These are phyloP conservation scores for Kingdonia uniflora DNA, from an alignment of 164 flowering plant species.

Conservation along the genomic window DNA sequence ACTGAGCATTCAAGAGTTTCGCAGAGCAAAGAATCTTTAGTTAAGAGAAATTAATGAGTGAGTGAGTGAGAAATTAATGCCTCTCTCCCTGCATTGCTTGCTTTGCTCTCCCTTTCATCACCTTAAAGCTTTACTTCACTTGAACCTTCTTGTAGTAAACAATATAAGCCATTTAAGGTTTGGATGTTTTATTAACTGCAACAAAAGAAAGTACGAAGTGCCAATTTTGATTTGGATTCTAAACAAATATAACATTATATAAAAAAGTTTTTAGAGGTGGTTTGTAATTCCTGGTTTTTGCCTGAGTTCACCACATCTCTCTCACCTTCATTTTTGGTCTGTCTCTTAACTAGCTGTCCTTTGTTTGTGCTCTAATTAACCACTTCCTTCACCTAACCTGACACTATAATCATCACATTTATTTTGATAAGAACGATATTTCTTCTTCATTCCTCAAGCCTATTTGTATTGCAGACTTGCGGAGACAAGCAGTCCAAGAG, in stretches of 20 bases:
- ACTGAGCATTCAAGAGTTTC: too few species aligned
- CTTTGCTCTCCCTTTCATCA: too few species aligned
- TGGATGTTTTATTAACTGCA: constrained; percentile 53
- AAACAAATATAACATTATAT: not conserved
- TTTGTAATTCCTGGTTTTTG: constrained; percentile 22
- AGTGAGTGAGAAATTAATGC: too few species aligned
- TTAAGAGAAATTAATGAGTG: too few species aligned
- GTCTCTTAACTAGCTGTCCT: not conserved
- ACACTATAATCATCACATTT: constrained; percentile 35
- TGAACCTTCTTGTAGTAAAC: constrained; percentile 24
- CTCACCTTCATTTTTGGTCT: constrained; percentile 6
- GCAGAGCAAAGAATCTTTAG: too few species aligned
- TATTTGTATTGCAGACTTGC: constrained; percentile 23
- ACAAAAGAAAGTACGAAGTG: constrained; percentile 58
- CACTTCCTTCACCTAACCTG: constrained; percentile 22
- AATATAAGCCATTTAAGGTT: constrained; percentile 50
- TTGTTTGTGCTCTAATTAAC: constrained; percentile 15
- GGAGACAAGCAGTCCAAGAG: constrained; percentile 48
- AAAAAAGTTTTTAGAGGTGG: too few species aligned
- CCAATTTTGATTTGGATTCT: constrained; percentile 16
- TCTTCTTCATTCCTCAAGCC: constrained; percentile 17
- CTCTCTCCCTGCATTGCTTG: too few species aligned
- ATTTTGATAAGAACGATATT: constrained; percentile 12
- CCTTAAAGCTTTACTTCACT: constrained; percentile 21
- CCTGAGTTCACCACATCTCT: constrained; percentile 19